A percentile compares a stretch with the other conserved stretches of the same genome.
phyloP scores from a whole-genome alignment of 768 basidiomycete species.

The Lyophyllum atratum region DNA sequence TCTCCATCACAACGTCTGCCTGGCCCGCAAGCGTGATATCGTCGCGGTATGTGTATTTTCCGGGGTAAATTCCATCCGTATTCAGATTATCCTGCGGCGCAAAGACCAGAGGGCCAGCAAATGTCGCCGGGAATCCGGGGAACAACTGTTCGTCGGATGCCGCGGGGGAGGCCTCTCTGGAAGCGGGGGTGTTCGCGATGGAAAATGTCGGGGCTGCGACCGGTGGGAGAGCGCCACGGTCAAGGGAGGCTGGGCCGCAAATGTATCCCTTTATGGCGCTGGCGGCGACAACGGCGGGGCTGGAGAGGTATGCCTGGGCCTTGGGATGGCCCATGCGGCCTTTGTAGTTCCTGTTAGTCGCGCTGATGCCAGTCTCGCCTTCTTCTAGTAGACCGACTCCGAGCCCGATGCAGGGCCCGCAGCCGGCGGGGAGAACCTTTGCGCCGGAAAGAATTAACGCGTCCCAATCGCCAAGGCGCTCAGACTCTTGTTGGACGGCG shows the following conservation, averaged over 20 bases:
- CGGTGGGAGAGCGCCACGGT: constrained; percentile 52
- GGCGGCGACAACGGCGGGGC: constrained; percentile 96
- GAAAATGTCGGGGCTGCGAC: constrained; percentile 59
- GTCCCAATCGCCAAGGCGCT: constrained; percentile 86
- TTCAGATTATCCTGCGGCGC: constrained; percentile 96
- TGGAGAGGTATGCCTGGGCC: constrained; percentile 93
- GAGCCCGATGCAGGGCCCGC: constrained; percentile 97
- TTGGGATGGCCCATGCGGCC: constrained; percentile 97
- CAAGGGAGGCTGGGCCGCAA: constrained; percentile 73
- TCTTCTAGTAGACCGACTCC: constrained; percentile 92
- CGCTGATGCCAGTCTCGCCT: constrained; percentile 94
- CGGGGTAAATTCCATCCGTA: constrained; percentile 98
- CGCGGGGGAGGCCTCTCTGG: constrained; percentile 27
- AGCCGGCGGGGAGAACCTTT: constrained; percentile 91
- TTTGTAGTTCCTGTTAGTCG: constrained; percentile 99
- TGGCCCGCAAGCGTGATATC: constrained; percentile 95
- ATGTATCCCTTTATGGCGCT: constrained; percentile 93
- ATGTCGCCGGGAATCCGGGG: constrained; percentile 79
- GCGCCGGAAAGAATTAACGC: constrained; percentile 86
- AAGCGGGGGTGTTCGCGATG: constrained; percentile 35
- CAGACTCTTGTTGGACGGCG: constrained; percentile 88
- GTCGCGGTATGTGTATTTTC: constrained; percentile 99
- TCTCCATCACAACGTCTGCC: constrained; percentile 98
- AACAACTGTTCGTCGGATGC: constrained; percentile 64
- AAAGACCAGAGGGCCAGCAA: constrained; percentile 87